phyloP scores from a whole-genome alignment of 2,329 filamentous ascomycete species.

The Ophiostoma perfectum region DNA sequence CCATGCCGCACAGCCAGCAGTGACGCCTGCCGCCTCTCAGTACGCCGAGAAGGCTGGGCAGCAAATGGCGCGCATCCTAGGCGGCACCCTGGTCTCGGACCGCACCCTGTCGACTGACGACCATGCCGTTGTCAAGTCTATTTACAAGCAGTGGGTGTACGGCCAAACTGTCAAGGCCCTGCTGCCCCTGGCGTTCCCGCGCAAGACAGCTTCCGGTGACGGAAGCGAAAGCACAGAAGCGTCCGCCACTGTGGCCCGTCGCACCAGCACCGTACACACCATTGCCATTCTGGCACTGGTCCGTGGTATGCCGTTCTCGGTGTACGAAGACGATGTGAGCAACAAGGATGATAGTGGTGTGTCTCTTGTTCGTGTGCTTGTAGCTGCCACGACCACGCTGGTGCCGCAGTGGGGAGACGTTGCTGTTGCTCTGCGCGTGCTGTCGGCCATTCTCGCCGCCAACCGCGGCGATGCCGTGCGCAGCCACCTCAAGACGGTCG shows the following conservation, averaged over 20 bases:
- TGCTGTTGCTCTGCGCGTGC: conserved; percentile 44
- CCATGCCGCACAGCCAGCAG: neutral
- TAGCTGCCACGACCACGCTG: conserved; percentile 43
- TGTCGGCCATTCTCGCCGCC: conserved; percentile 43
- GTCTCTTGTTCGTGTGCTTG: conserved; percentile 44
- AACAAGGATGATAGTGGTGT: conserved; percentile 28
- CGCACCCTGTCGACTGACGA: conserved; percentile 37
- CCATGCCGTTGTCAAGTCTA: conserved; percentile 41
- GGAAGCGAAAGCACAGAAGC: neutral
- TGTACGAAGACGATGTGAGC: conserved; percentile 48
- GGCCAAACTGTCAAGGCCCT: conserved; percentile 43
- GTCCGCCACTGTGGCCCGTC: conserved; percentile 13
- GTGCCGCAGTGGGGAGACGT: conserved; percentile 40
- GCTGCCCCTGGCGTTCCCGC: conserved; percentile 40
- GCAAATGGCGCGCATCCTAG: conserved; percentile 39
- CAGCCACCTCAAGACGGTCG: conserved; percentile 45
- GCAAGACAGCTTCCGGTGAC: neutral
- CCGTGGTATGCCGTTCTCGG: conserved; percentile 44
- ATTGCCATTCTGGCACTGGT: conserved; percentile 46
- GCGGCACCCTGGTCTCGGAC: conserved; percentile 37
- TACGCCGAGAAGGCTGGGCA: conserved; percentile 23
- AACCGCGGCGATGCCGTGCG: conserved; percentile 43
- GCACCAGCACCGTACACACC: conserved; percentile 38
- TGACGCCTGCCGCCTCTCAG: conserved; percentile 27
- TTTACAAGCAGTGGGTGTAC: conserved; percentile 46